Percentiles rank a stretch among this genome's conserved stretches.
Conservation (phyloP, 148 eudicot species). For the Vaccinium myrtillus region DNA sequence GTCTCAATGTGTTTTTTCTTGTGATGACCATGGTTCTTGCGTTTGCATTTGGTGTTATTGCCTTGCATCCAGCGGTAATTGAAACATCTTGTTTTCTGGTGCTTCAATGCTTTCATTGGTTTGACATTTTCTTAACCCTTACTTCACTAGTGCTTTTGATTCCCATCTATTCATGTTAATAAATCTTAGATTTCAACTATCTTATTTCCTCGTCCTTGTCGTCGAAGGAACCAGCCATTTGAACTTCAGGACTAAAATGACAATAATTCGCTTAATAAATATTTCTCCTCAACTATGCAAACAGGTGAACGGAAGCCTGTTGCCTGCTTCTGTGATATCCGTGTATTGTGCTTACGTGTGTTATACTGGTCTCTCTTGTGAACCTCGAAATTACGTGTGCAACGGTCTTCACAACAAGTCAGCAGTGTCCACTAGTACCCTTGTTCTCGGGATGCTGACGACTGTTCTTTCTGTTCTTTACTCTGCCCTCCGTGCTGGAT, state of each 20-base stretch:
- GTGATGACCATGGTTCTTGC: conserved; percentile 91
- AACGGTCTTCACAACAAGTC: conserved; percentile 75
- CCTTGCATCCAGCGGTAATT: conserved; percentile 83
- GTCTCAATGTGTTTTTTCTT: conserved; percentile 87
- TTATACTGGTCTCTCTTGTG: conserved; percentile 83
- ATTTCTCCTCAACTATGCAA: conserved; percentile 14
- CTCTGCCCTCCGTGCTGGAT: conserved; percentile 99
- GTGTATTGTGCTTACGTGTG: conserved; percentile 95
- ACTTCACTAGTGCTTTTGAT: not conserved
- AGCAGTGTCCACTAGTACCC: conserved; percentile 70
- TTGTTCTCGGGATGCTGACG: conserved; percentile 90
- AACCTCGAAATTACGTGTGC: conserved; percentile 87
- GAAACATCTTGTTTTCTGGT: not conserved
- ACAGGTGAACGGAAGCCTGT: conserved; percentile 97
- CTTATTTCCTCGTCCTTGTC: not conserved
- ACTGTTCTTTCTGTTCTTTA: conserved; percentile 91
- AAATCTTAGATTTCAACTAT: not conserved
- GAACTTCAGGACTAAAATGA: not conserved
- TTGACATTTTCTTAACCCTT: not conserved
- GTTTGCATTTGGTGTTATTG: conserved; percentile 72
- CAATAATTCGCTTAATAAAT: not conserved
- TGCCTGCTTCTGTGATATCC: conserved; percentile 95
- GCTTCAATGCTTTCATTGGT: not conserved
- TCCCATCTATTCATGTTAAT: not conserved
- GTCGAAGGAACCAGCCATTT: not conserved